Base-by-base conservation (phyloP, 192 early-diverging fungal species). In the Phycomyces nitens region DNA sequence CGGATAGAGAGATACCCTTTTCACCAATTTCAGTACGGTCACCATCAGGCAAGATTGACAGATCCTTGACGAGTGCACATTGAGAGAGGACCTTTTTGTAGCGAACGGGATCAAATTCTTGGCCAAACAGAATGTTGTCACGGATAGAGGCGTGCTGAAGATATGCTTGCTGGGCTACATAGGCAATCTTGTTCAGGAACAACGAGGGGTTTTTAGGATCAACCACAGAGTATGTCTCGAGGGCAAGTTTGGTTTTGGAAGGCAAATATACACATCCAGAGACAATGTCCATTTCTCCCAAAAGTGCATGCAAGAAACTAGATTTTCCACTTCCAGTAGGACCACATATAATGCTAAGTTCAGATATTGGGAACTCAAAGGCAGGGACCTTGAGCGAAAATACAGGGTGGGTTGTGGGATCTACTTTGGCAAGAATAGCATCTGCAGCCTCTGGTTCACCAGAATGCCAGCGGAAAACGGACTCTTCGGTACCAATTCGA, bases 1-100 rank as follows among this genome's bases (percentile, higher is more conserved):
- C 94, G 3, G 86, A 89, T 18, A 95, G 75, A 3, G 86, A 90
- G 12, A 93, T 83, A 3, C 94, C 94, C 60, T 89, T 88, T 71
- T 95, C 94, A 18, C 94, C 94, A 62, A 99, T 84, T 78, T 97
- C 94, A 7, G 96, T 98, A 62, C 76, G 65, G 77, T 98, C 95
- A 18, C 94, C 96, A 50, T 80, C 88, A 16, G 82, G 77, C 11
- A 99, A 68, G 56, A 90, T 90, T 5, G 87, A 87, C 40, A 99
- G 77, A 69, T 99, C 97, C 4, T 85, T 80, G 18, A 75, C 76
- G 11, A 99, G 78, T 15, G 96, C 95, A 49, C 94, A 97, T 47
- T 86, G 86, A 5, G 83, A 74, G 42, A 99, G 71, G 11, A 94
- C 93, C 44, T 84, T 77, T 27, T 86, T 75, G 69, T 98, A 98